A percentile compares a stretch with the other conserved stretches of the same genome.
Conservation (phyloP, 192 early-diverging fungal genomes). For the Kappamyces sp. region DNA sequence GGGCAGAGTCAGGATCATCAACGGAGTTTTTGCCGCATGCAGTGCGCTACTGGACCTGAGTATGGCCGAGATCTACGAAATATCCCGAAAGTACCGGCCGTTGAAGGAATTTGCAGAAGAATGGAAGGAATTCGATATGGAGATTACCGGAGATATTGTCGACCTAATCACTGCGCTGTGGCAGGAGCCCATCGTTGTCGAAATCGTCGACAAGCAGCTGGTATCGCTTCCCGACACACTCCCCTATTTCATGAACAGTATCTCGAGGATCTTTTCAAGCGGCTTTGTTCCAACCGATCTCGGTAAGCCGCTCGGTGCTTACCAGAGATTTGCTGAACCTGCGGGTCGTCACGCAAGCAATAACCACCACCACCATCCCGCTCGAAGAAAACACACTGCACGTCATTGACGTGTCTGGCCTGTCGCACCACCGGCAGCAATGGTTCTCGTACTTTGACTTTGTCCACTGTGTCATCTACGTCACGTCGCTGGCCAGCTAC, state of each 20-base stretch:
- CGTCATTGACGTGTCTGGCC: slow-evolving; percentile 17
- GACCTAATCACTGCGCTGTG: slow-evolving; percentile 29
- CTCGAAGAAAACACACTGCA: slow-evolving; percentile 27
- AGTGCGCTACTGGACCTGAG: no score
- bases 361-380: slow-evolving; percentile 33
- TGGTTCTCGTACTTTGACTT: slow-evolving; percentile 21
- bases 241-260: not conserved
- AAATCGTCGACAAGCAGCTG: not conserved
- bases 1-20: slow-evolving; percentile 17
- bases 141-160: slow-evolving; percentile 18
- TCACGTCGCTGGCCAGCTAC: slow-evolving; percentile 14
- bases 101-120: slow-evolving; percentile 13
- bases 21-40: slow-evolving; percentile 28
- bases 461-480: slow-evolving; percentile 18
- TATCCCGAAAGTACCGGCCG: no score
- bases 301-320: not conserved
- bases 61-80: no score
- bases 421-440: not conserved
- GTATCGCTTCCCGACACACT: slow-evolving; percentile 25
- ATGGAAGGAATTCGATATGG: slow-evolving; percentile 3
- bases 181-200: slow-evolving; percentile 25
- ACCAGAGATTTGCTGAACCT: slow-evolving; percentile 32
- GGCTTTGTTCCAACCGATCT: slow-evolving; percentile 1
- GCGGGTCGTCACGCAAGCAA: slow-evolving; percentile 26
- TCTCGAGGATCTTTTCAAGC: not conserved